Base-by-base conservation (phyloP, 805 yeast species). In the Candida adriatica region DNA sequence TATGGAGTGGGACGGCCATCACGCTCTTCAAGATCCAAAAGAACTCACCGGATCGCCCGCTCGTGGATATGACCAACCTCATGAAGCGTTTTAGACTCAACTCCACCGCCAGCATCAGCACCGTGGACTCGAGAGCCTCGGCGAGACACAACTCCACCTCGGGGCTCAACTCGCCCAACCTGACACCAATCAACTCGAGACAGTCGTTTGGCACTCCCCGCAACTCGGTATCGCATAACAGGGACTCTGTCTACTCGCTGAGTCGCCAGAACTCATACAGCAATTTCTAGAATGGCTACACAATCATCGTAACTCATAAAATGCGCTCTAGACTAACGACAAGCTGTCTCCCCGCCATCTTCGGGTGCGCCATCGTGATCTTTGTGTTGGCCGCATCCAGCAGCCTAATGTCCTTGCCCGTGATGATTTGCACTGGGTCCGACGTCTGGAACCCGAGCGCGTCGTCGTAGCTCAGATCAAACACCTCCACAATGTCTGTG, bases 401-500 rank as follows among this genome's bases (percentile, higher is more conserved):
- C 15, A 67, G 46, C 16, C 55, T 53, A 19, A 84, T 70, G 43
- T 75, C 83, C 49, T 77, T 79, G 15, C 90, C 90, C 4, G 76
- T 69, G 24, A 85, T 65, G 5, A 83, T 79, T 51, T 85, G 94
- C 15, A 70, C 62, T 9, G 79, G 68, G 21, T 68, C 68, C 15
- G 63, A 43, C 22, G 52, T 50, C 16, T 51, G 41, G 32, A 63
- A 47, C 2, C 53, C 53, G 4, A 45, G 33, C 13, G 55, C 56
- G 13, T 66, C 64, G 31, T 57, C 55, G 38, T 63, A 68, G 27
- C 68, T 67, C 16, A 79, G 59, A 21, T 75, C 66, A 61, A 87
- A 75, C 3, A 85, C 64, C 48, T 85, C 94, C 7, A 83, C 63
- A 28, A 77, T 67, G 42, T 81, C 86, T 14, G 76, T 75, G 25